A percentile compares a stretch with the other conserved stretches of the same genome.
Conservation (phyloP, 1,139 yeast genomes). For the Hyphopichia pseudoburtonii region DNA sequence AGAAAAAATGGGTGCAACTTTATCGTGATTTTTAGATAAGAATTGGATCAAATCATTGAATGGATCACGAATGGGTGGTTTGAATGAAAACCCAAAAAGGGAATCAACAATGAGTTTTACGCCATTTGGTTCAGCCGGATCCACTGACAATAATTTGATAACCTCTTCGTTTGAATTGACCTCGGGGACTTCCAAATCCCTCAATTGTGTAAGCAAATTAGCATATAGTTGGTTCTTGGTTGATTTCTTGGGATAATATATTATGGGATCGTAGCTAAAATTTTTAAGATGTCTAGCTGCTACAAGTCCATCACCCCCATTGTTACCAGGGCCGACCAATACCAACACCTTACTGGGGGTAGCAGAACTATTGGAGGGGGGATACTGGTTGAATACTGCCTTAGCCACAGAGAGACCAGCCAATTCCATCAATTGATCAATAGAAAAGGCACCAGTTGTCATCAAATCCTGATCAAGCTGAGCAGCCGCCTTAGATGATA, state of each 20-base stretch:
- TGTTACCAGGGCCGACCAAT: conserved; percentile 92
- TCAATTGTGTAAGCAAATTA: conserved; percentile 57
- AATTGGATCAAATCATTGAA: conserved; percentile 58
- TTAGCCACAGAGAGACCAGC: conserved; percentile 96
- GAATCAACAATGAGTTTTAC: conserved; percentile 65
- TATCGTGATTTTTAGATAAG: conserved; percentile 33
- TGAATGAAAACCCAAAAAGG: conserved; percentile 89
- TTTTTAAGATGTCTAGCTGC: conserved; percentile 87
- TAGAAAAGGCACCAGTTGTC: conserved; percentile 80
- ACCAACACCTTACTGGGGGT: conserved; percentile 51
- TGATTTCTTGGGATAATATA: conserved; percentile 67
- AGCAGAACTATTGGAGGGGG: conserved; percentile 35
- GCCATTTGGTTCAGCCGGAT: conserved; percentile 7
- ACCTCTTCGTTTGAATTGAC: conserved; percentile 37
- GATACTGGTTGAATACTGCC: conserved; percentile 66
- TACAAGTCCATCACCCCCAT: conserved; percentile 95
- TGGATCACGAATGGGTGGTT: conserved; percentile 84
- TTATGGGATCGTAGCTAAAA: conserved; percentile 70
- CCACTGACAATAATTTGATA: conserved; percentile 22
- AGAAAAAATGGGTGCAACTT: conserved; percentile 62
- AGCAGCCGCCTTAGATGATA: conserved; percentile 72
- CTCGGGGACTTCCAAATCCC: conserved; percentile 52
- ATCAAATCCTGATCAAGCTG: conserved; percentile 81
- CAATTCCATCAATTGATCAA: conserved; percentile 94
- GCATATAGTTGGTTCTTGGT: conserved; percentile 41